These are phyloP conservation scores for Babesia bovis DNA, from an alignment of 169 alveolate genomes.

Conservation along the genomic window DNA sequence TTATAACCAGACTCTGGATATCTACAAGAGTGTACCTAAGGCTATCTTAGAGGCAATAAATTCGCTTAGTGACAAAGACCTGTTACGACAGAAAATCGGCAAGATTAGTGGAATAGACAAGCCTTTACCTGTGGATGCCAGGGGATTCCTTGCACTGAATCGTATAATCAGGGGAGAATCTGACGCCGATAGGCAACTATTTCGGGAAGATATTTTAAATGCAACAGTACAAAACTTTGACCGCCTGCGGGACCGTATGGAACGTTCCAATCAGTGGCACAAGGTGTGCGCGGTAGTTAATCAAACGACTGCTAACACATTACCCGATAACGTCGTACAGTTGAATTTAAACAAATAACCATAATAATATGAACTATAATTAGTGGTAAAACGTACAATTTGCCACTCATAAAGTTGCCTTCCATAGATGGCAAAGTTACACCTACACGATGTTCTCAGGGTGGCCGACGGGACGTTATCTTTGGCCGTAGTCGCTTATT, in stretches of 20 bases:
- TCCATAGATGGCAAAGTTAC: constrained; percentile 9
- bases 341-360: background rate
- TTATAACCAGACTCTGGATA: constrained; percentile 48
- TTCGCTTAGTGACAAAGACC: constrained; percentile 24
- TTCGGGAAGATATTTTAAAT: constrained; percentile 46
- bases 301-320: constrained; percentile 40
- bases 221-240: constrained; percentile 54
- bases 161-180: constrained; percentile 58
- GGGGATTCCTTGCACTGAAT: constrained; percentile 40
- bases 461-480: constrained; percentile 32
- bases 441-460: background rate
- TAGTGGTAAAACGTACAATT: background rate
- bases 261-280: constrained; percentile 36
- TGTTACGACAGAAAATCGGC: constrained; percentile 63
- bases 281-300: constrained; percentile 58
- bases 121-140: constrained; percentile 46
- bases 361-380: background rate
- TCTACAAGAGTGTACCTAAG: constrained; percentile 26
- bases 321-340: constrained; percentile 19
- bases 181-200: constrained; percentile 39
- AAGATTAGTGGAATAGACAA: constrained; percentile 52
- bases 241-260: constrained; percentile 17
- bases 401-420: background rate
- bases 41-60: constrained; percentile 38
- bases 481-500: constrained; percentile 14